phyloP scores from a whole-genome alignment of 2,329 filamentous ascomycete species.

The Aspergillus fumigatiaffinis region DNA sequence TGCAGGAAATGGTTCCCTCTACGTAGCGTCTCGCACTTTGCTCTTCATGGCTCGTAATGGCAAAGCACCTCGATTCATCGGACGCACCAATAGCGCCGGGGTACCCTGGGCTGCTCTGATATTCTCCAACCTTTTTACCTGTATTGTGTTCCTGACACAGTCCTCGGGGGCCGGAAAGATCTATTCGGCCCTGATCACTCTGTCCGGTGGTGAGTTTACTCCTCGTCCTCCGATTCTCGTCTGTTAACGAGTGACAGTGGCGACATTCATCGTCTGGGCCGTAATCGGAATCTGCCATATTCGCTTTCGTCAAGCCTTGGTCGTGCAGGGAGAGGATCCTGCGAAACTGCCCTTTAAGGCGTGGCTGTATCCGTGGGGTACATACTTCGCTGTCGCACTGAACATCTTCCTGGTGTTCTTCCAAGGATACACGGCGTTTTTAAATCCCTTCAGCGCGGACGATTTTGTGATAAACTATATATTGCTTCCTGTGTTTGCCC shows the following conservation, averaged over 20 bases:
- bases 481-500: conserved; percentile 48
- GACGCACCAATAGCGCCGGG: conserved; percentile 63
- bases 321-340: conserved; percentile 33
- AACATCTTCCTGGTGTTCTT: conserved; percentile 50
- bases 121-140: conserved; percentile 66
- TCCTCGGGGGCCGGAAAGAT: conserved; percentile 29
- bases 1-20: conserved; percentile 71
- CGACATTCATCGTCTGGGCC: conserved; percentile 40
- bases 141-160: conserved; percentile 31
- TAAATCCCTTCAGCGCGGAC: conserved; percentile 48
- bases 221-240: not conserved
- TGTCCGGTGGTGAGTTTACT: conserved; percentile 28
- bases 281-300: conserved; percentile 42
- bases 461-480: conserved; percentile 55
- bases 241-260: conserved; percentile 15
- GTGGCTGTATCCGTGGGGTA: conserved; percentile 50
- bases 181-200: conserved; percentile 29
- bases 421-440: conserved; percentile 51
- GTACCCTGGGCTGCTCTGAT: conserved; percentile 58
- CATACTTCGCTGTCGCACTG: conserved; percentile 44
- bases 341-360: conserved; percentile 47
- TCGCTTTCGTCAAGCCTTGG: conserved; percentile 38
- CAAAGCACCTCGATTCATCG: conserved; percentile 67
- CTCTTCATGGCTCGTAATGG: conserved; percentile 71
- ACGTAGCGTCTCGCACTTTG: conserved; percentile 70